A percentile compares a stretch with the other conserved stretches of the same genome.
Evolutionary conservation across 1,139 yeast genomes (phyloP).

Genomic region (Meyerozyma smithsonii): DNA sequence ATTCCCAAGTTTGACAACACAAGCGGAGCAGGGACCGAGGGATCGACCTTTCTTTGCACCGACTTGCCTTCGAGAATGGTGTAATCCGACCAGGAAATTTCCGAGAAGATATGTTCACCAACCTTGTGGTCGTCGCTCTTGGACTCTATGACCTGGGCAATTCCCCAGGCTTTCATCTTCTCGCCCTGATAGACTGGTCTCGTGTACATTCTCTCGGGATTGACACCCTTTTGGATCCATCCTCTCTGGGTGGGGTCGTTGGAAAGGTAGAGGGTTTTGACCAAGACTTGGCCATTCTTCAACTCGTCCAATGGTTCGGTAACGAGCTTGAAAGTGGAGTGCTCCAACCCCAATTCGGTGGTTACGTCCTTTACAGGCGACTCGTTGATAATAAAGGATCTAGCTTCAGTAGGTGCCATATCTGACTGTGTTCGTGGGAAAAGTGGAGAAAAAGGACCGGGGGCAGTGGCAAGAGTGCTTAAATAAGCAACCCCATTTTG

Average conservation of each 20-base stretch:
- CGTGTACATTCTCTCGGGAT: slow-evolving; percentile 17
- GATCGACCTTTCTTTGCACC: slow-evolving; percentile 19
- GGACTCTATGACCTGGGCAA: slow-evolving; percentile 21
- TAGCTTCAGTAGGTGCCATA: slow-evolving; percentile 8
- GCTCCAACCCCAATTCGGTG: slow-evolving; percentile 19
- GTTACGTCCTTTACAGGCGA: slow-evolving; percentile 17
- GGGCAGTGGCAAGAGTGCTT: too few species aligned
- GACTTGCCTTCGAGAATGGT: slow-evolving; percentile 16
- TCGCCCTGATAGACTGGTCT: slow-evolving; percentile 20
- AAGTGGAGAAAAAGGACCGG: too few species aligned
- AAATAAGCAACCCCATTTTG: too few species aligned
- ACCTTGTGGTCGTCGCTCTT: slow-evolving; percentile 17
- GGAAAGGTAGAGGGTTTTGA: slow-evolving; percentile 19
- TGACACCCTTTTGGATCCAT: slow-evolving; percentile 19
- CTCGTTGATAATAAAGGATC: slow-evolving; percentile 13
- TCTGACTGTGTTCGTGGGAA: background rate
- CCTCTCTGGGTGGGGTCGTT: slow-evolving; percentile 29
- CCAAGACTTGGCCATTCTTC: slow-evolving; percentile 16
- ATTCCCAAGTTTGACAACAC: slow-evolving; percentile 40
- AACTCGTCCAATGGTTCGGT: slow-evolving; percentile 21
- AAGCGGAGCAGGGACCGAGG: slow-evolving; percentile 24
- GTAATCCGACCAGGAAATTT: slow-evolving; percentile 29
- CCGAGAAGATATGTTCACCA: slow-evolving; percentile 20
- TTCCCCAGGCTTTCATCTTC: slow-evolving; percentile 15
- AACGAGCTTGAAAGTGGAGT: slow-evolving; percentile 32